phyloP scores from a whole-genome alignment of 2,329 filamentous ascomycete genomes.

The Exophiala sideris region DNA sequence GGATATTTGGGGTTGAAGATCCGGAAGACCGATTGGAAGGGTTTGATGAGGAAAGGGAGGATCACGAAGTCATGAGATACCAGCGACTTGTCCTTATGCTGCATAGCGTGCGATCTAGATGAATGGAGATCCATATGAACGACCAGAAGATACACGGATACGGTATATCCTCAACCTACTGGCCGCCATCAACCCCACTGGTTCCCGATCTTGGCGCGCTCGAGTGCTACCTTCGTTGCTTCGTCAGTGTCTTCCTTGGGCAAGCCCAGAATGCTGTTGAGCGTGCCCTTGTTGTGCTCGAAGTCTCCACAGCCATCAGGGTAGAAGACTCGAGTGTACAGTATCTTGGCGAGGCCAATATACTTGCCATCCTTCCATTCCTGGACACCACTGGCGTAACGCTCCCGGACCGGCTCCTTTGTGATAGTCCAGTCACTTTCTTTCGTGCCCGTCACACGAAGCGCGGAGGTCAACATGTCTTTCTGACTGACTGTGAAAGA shows the following conservation, averaged over 20 bases:
- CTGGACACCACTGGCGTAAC: conserved; percentile 49
- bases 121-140: no score
- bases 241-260: conserved; percentile 26
- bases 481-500: conserved; percentile 60
- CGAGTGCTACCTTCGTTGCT: conserved; percentile 38
- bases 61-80: no score
- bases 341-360: conserved; percentile 45
- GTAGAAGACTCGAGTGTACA: conserved; percentile 58
- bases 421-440: conserved; percentile 60
- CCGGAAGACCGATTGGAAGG: conserved; percentile 27
- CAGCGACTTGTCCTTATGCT: no score
- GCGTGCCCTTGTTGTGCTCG: not conserved
- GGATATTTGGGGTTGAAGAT: conserved; percentile 37
- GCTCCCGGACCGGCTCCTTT: conserved; percentile 44
- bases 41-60: not conserved
- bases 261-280: conserved; percentile 22
- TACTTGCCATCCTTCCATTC: conserved; percentile 43
- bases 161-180: no score
- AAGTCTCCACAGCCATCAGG: conserved; percentile 37
- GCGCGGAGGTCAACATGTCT: conserved; percentile 62
- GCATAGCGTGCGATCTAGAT: no score
- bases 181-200: no score
- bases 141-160: no score
- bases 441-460: conserved; percentile 55
- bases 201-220: no score